A percentile compares a stretch with the other conserved stretches of the same genome.
Evolutionary conservation across 176 grass and related monocot genomes (phyloP).

Genomic region (Bonia amplexicaulis): DNA sequence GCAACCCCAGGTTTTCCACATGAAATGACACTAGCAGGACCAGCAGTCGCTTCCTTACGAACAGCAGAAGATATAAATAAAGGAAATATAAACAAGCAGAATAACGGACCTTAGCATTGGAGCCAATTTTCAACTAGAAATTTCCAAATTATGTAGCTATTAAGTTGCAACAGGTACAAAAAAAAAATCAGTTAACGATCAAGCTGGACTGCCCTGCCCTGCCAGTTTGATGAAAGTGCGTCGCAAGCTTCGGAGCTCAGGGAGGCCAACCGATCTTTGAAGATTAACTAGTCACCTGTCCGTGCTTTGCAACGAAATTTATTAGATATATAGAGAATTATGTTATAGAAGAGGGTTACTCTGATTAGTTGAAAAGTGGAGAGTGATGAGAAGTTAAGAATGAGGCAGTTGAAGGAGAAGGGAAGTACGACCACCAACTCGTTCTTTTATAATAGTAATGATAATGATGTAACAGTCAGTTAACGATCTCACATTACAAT

Average conservation of each 20-base stretch:
- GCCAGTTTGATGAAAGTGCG: conserved; percentile 84
- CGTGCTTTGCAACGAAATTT: too few species aligned
- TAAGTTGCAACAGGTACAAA: background rate
- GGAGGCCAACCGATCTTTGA: conserved; percentile 65
- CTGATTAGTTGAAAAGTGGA: too few species aligned
- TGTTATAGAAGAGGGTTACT: too few species aligned
- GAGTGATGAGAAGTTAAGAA: too few species aligned
- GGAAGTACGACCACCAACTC: too few species aligned
- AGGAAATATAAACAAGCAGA: background rate
- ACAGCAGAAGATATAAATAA: background rate
- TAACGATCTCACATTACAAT: conserved; percentile 35
- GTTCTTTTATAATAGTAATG: too few species aligned
- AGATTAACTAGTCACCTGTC: conserved; percentile 9
- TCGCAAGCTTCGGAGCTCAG: conserved; percentile 77
- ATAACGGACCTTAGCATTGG: background rate
- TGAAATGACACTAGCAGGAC: too few species aligned
- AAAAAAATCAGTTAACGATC: background rate
- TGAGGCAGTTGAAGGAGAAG: too few species aligned
- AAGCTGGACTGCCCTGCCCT: conserved; percentile 70
- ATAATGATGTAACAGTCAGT: conserved; percentile 67
- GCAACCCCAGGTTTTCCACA: too few species aligned
- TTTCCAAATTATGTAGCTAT: background rate
- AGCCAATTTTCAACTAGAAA: background rate
- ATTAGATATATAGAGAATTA: too few species aligned
- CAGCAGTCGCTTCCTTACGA: too few species aligned